Conservation (phyloP, 352 stramenopile species). For the Pythium scleroteichum region DNA sequence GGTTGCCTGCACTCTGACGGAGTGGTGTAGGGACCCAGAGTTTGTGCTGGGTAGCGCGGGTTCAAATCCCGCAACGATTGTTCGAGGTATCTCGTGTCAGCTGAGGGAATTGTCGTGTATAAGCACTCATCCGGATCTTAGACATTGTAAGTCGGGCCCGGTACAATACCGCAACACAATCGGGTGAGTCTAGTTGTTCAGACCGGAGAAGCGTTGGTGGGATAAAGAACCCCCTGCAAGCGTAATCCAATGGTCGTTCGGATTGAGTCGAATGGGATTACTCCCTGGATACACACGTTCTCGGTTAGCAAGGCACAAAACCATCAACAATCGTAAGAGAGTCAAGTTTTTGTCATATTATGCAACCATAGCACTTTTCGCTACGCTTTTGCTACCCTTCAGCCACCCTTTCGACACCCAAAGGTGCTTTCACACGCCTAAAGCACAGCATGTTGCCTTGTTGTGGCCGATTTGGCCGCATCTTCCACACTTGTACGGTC, state of each 20-base stretch:
- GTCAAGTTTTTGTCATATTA: too few relatives aligned
- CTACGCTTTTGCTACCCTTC: too few relatives aligned
- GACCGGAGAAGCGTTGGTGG: slow-evolving; percentile 3
- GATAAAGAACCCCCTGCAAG: slow-evolving; percentile 5
- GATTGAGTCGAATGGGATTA: slow-evolving; percentile 16
- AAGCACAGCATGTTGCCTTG: not conserved
- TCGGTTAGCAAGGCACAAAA: slow-evolving; percentile 12
- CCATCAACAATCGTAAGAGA: too few relatives aligned
- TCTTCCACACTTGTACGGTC: slow-evolving; percentile 9
- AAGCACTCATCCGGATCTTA: slow-evolving; percentile 27
- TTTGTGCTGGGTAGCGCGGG: slow-evolving; percentile 7
- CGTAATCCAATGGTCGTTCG: slow-evolving; percentile 2
- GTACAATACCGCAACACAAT: slow-evolving; percentile 15
- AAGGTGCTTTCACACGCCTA: too few relatives aligned
- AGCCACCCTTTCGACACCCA: too few relatives aligned
- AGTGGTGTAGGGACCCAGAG: slow-evolving; percentile 3
- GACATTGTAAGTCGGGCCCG: slow-evolving; percentile 28
- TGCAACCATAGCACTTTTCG: too few relatives aligned
- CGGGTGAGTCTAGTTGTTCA: slow-evolving; percentile 12
- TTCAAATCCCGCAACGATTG: slow-evolving; percentile 9
- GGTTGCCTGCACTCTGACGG: slow-evolving; percentile 6
- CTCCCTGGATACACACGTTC: slow-evolving; percentile 12
- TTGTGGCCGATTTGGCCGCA: slow-evolving; percentile 11
- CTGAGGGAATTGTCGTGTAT: slow-evolving; percentile 34
- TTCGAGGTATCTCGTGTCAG: slow-evolving; percentile 6